These are phyloP conservation scores for Didymella sp. DNA, from an alignment of 2,329 filamentous ascomycete genomes.

Conservation along the genomic window DNA sequence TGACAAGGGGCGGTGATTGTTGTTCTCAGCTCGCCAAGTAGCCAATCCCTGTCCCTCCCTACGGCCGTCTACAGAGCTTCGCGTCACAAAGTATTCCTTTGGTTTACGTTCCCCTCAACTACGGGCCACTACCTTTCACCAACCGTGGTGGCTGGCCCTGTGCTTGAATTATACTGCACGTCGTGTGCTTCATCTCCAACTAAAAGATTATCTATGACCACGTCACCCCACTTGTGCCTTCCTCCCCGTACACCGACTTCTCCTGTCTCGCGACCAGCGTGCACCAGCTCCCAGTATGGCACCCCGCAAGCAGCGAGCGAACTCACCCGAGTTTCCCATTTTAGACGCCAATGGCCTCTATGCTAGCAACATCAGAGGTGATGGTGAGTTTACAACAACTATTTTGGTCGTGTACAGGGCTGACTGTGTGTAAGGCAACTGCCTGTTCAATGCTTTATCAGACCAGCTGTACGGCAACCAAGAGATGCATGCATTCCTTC, in stretches of 20 bases:
- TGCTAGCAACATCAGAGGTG: constrained; percentile 64
- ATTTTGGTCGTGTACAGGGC: constrained; percentile 21
- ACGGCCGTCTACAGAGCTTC: constrained; percentile 34
- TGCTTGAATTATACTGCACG: constrained; percentile 21
- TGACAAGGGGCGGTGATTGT: constrained; percentile 27
- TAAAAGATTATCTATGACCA: constrained; percentile 33
- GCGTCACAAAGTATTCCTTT: constrained; percentile 41
- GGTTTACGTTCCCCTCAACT: constrained; percentile 32
- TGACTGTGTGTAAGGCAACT: constrained; percentile 63
- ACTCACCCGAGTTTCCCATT: constrained; percentile 60
- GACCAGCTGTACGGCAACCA: constrained; percentile 71
- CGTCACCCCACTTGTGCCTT: constrained; percentile 36
- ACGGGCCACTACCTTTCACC: constrained; percentile 34
- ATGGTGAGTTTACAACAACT: constrained; percentile 60
- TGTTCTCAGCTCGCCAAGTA: constrained; percentile 31
- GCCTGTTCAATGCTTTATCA: constrained; percentile 71
- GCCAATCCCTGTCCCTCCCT: constrained; percentile 24
- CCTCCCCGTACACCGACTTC: constrained; percentile 37
- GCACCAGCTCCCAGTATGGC: constrained; percentile 41
- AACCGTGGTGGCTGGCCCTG: constrained; percentile 35
- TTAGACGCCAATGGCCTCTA: constrained; percentile 65
- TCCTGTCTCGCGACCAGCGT: constrained; percentile 42
- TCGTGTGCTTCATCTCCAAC: constrained; percentile 13
- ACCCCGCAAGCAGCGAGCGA: constrained; percentile 39
- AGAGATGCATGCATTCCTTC: constrained; percentile 64